phyloP scores from a whole-genome alignment of 176 grass and related monocot species.

The Miscanthus lutarioriparius region DNA sequence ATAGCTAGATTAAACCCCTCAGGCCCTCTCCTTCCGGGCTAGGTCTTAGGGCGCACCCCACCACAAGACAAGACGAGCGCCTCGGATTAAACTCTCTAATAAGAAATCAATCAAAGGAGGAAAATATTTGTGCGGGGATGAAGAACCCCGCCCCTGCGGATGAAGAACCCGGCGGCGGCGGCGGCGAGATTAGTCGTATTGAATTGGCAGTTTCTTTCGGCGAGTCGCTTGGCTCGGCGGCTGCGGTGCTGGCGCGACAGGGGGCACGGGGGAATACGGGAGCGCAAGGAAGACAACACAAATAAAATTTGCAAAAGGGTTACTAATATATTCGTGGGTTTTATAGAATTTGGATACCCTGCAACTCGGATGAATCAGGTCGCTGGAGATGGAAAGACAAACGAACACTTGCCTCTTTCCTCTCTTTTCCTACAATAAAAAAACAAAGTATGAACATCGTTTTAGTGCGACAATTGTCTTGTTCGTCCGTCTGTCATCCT shows the following conservation, averaged over 20 bases:
- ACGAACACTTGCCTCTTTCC: not conserved
- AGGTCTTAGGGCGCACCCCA: conserved; percentile 21
- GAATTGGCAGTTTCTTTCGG: conserved; percentile 7
- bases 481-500: no score
- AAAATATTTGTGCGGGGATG: not conserved
- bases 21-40: no score
- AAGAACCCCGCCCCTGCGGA: not conserved
- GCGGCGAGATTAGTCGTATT: conserved; percentile 1
- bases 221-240: conserved; percentile 26
- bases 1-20: conserved; percentile 17
- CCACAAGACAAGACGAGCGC: not conserved
- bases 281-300: not conserved
- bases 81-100: not conserved
- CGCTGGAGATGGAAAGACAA: not conserved
- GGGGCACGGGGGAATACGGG: not conserved
- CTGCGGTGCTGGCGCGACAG: conserved; percentile 24
- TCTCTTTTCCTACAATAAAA: no score
- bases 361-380: not conserved
- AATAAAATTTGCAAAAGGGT: not conserved
- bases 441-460: no score
- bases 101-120: not conserved
- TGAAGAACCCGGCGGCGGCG: not conserved
- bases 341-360: conserved; percentile 42
- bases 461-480: no score
- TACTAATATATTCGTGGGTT: conserved; percentile 13